Evolutionary conservation across 106 monocot species (phyloP), one percentile per base, ranked within the genome.

Genomic region (Dioscorea alata): DNA sequence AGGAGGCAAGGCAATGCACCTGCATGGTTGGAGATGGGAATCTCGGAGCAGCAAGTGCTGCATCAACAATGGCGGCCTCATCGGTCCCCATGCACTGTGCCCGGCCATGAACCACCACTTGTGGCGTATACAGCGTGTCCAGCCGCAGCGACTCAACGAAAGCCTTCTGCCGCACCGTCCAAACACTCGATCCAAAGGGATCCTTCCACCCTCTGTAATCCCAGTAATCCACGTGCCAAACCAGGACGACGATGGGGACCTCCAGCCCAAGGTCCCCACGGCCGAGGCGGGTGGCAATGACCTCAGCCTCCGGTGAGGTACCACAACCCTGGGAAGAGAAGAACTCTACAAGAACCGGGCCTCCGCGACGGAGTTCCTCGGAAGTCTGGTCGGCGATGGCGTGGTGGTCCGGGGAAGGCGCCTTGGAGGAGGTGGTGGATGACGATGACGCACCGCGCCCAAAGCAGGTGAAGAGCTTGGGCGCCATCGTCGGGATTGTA

Each of bases 141-240:
- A 94, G 82, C 42, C 81, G 58, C 57, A 94, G 67, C 16, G 78
- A 34, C 77, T 90, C 90, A 57, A 88, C 94, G 68, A 83, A 88
- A 13, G 90, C 79, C 88, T 94, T 94, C 81, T 94, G 94, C 51
- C 94, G 75, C 53, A 94, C 94, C 4, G 94, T 88, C 90, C 90
- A 94, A 9, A 54, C 63, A 81, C 87, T 94, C 20, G 83, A 83
- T 8, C 76, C 94, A 70, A 85, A 94, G 0, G 85, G 87, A 60
- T 94, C 94, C 88, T 90, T 88, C 94, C 94, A 94, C 17, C 94
- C 94, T 7, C 81, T 31, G 75, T 94, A 86, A 52, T 94, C 94
- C 94, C 90, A 94, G 72, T 90, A 90, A 54, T 94, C 94, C 61
- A 94, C 94, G 79, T 94, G 94, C 73, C 88, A 90, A 23, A 54